Conservation (phyloP, 208 protist species). For the Wallacemonas sp. region DNA sequence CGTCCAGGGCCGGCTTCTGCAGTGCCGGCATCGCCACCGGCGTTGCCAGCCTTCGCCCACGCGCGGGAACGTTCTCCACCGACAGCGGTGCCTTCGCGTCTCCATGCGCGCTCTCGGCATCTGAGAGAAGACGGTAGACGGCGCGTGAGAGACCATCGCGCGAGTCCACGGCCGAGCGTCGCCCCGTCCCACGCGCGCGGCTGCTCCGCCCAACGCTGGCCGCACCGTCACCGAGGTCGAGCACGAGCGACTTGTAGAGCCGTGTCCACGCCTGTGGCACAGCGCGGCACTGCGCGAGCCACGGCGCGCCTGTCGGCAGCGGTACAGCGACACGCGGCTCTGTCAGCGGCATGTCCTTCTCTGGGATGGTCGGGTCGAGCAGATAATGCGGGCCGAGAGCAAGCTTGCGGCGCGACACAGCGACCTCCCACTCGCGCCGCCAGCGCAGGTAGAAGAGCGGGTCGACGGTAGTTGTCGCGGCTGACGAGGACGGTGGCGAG, state of each 20-base stretch:
- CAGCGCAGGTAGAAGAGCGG: slow-evolving; percentile 20
- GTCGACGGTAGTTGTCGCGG: background rate
- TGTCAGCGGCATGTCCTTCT: background rate
- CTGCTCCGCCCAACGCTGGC: background rate
- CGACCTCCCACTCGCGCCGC: slow-evolving; percentile 22
- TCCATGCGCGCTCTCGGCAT: too few species aligned
- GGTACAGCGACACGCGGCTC: background rate
- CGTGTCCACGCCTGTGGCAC: slow-evolving; percentile 19
- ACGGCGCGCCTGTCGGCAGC: slow-evolving; percentile 4
- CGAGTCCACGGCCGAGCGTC: too few species aligned
- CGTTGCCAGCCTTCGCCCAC: background rate
- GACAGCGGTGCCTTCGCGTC: too few species aligned
- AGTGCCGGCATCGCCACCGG: background rate
- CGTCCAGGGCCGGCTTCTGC: background rate
- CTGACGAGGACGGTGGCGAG: background rate
- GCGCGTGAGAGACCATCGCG: too few species aligned
- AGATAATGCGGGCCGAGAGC: background rate
- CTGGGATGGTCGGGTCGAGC: too few species aligned
- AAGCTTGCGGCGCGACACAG: slow-evolving; percentile 12
- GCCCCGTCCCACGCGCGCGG: background rate
- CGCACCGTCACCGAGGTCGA: background rate
- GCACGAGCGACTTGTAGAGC: slow-evolving; percentile 14
- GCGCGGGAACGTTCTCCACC: background rate
- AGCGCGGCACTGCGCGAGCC: slow-evolving; percentile 13
- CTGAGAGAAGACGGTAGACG: too few species aligned